Conservation (phyloP, 2,329 filamentous ascomycete species). For the Chaetomium sp. region DNA sequence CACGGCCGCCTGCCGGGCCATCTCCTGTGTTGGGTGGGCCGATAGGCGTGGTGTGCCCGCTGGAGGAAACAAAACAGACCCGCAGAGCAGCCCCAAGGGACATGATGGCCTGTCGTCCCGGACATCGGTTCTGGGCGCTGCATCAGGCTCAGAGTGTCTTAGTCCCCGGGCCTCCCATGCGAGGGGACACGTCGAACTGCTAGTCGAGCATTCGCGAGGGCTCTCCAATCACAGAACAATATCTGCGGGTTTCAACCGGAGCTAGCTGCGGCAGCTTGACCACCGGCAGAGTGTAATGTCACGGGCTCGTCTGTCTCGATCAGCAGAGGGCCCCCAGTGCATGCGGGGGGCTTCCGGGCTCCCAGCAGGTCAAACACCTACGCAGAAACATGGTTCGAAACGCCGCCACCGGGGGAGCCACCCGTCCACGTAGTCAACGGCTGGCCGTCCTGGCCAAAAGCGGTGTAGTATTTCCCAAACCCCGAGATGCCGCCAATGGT, state of each 20-base stretch:
- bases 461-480: slow-evolving; percentile 25
- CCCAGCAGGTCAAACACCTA: slow-evolving; percentile 12
- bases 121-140: slow-evolving; percentile 23
- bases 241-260: slow-evolving; percentile 29
- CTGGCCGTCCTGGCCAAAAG: slow-evolving; percentile 27
- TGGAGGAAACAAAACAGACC: slow-evolving; percentile 17
- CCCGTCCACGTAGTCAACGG: slow-evolving; percentile 29
- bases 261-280: slow-evolving; percentile 27
- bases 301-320: slow-evolving; percentile 25
- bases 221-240: slow-evolving; percentile 32
- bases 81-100: slow-evolving; percentile 17
- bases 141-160: slow-evolving; percentile 32
- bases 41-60: slow-evolving; percentile 20
- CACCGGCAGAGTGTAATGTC: slow-evolving; percentile 21
- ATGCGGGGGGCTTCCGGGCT: slow-evolving; percentile 24
- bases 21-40: slow-evolving; percentile 21
- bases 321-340: slow-evolving; percentile 23
- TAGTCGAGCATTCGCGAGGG: slow-evolving; percentile 9
- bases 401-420: slow-evolving; percentile 15
- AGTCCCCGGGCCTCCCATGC: slow-evolving; percentile 21
- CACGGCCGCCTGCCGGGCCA: slow-evolving; percentile 19
- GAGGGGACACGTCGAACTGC: slow-evolving; percentile 30
- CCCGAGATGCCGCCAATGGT: slow-evolving; percentile 22
- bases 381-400: slow-evolving; percentile 14
- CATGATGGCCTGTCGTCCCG: slow-evolving; percentile 21